These are phyloP conservation scores for Tulasnella sp. DNA, from an alignment of 768 basidiomycete genomes.

Conservation along the genomic window DNA sequence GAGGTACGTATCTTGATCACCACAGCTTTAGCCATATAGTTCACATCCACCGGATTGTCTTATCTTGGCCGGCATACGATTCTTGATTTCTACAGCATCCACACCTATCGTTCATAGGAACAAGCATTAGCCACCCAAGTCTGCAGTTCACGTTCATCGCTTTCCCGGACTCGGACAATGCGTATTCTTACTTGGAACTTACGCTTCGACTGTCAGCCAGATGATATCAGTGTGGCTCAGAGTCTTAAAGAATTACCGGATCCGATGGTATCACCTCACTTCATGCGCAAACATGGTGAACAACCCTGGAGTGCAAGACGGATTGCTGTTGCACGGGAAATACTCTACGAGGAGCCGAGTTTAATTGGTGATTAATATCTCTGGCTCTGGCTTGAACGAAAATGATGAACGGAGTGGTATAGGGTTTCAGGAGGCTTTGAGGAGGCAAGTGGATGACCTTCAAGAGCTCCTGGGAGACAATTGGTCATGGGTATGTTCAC, in stretches of 20 bases:
- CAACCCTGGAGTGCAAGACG: conserved; percentile 44
- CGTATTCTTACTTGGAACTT: conserved; percentile 29
- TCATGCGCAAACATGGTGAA: conserved; percentile 30
- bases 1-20: no score
- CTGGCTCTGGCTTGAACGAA: not conserved
- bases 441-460: conserved; percentile 46
- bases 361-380: not conserved
- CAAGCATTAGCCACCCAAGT: no score
- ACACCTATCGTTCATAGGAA: no score
- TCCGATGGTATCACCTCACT: conserved; percentile 26
- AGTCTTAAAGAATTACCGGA: conserved; percentile 34
- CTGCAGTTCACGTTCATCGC: no score
- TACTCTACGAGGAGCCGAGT: no score
- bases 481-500: conserved; percentile 39
- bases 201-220: conserved; percentile 42
- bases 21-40: no score
- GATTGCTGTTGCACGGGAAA: conserved; percentile 31
- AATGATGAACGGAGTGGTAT: not conserved
- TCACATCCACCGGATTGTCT: no score
- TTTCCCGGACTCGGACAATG: no score
- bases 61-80: no score
- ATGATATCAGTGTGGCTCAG: conserved; percentile 38
- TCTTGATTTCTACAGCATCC: no score
- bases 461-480: conserved; percentile 39
- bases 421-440: conserved; percentile 32